Evolutionary conservation across 805 yeast genomes (phyloP), one percentile per base, ranked within the genome.

Genomic region (Metschnikowia lochheadii): DNA sequence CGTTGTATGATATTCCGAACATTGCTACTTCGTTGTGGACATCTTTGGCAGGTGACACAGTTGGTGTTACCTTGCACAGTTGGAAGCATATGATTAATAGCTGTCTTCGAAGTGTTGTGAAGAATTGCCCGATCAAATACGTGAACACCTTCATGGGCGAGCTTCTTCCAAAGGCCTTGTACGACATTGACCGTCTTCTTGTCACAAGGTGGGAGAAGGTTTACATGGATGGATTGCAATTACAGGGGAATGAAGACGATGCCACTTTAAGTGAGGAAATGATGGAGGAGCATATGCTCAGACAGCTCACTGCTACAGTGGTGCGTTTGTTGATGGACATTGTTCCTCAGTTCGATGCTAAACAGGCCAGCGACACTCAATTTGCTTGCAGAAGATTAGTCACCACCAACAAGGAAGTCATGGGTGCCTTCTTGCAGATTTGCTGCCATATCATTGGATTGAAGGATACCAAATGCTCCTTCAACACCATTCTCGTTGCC

Each of bases 81-180:
- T 94, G 99, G 99, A 86, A 96, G 56, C 99, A 95, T 64, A 87
- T 94, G 84, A 83, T 92, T 40, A 91, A 92, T 57, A 79, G 92
- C 41, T 94, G 94, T 49, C 78, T 94, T 48, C 79, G 98, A 57
- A 87, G 89, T 50, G 85, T 90, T 7, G 81, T 94, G 40, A 86
- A 89, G 60, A 87, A 89, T 64, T 94, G 99, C 67, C 99, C 99
- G 1, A 75, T 79, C 1, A 78, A 77, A 40, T 80, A 76, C 61
- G 82, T 87, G 40, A 80, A 78, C 38, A 69, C 78, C 2, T 94
- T 92, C 61, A 81, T 91, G 86, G 65, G 79, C 13, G 86, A 83
- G 50, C 81, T 94, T 53, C 72, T 94, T 50, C 97, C 97, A 2
- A 84, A 78, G 55, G 81, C 88, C 40, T 80, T 92, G 52, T 69